Evolutionary conservation across 306 rosid species (phyloP), one percentile per base, ranked within the genome.

Genomic region (Cucumis sativus): DNA sequence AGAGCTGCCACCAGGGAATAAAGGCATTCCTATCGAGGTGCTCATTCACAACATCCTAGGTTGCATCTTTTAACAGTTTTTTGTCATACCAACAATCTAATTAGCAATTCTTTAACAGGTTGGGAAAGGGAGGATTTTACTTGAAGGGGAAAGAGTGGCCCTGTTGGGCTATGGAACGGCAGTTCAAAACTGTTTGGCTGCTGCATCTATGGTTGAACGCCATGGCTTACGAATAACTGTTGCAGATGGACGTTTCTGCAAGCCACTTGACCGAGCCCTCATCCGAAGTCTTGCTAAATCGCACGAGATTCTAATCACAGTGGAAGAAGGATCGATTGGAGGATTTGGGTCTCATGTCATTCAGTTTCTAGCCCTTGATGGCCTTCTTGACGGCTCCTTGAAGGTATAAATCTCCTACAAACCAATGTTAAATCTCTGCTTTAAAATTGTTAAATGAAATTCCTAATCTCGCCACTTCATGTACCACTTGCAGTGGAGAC

Each of bases 301-400:
- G 18, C 99, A 96, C 0, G 93, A 92, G 74, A 78, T 89, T 81
- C 52, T 96, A 80, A 88, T 96, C 84, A 96, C 99, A 0, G 91
- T 96, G 3, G 98, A 96, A 87, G 99, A 96, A 85, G 99, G 99
- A 75, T 96, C 98, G 3, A 89, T 96, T 10, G 98, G 98, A 70
- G 99, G 99, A 40, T 96, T 96, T 63, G 96, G 97, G 51, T 96
- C 99, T 55, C 99, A 92, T 75, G 99, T 96, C 82, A 96, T 82
- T 69, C 99, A 95, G 81, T 95, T 95, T 84, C 80, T 95, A 85
- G 96, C 99, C 69, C 97, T 95, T 54, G 98, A 95, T 80, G 99
- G 98, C 62, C 99, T 95, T 76, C 89, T 95, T 39, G 99, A 95
- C 77, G 93, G 96, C 21, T 86, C 89, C 35, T 65, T 92, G 55